Evolutionary conservation across 345 rosid genomes (phyloP).

Genomic region (Noccaea bulbosa): DNA sequence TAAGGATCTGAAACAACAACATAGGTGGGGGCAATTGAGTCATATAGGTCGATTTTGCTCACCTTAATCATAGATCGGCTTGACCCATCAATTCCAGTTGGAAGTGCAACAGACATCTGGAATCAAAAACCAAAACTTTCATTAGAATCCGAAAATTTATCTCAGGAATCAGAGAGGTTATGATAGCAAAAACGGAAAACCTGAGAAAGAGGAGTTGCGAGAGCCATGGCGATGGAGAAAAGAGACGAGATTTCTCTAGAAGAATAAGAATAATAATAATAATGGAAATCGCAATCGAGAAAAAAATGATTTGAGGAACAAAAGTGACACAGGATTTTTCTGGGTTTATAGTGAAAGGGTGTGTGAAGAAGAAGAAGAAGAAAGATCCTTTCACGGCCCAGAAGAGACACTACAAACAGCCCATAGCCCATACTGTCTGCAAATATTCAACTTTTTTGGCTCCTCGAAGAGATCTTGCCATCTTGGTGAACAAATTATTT

Average conservation of each 20-base stretch:
- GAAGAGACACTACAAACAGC: constrained; percentile 32
- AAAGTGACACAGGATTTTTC: constrained; percentile 11
- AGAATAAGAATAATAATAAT: too few species aligned
- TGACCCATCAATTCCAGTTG: constrained; percentile 40
- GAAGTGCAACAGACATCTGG: constrained; percentile 37
- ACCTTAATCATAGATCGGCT: constrained; percentile 42
- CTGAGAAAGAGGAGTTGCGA: constrained; percentile 40
- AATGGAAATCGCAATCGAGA: constrained; percentile 3
- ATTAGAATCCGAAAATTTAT: background rate
- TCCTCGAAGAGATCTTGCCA: constrained; percentile 29
- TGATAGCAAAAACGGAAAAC: constrained; percentile 11
- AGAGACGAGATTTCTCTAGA: constrained; percentile 13
- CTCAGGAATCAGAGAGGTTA: background rate
- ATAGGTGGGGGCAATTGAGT: background rate
- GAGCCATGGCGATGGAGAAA: constrained; percentile 38
- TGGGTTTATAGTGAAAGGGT: constrained; percentile 36
- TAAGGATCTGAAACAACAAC: constrained; percentile 38
- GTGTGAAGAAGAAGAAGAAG: constrained; percentile 5
- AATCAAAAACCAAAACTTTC: constrained; percentile 29
- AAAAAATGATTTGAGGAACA: constrained; percentile 7
- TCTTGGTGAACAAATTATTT: constrained; percentile 26
- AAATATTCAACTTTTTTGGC: constrained; percentile 36
- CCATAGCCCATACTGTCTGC: constrained; percentile 33
- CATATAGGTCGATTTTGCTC: constrained; percentile 5
- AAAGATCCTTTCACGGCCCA: constrained; percentile 39